These are phyloP conservation scores for Sclerotinia glacialis DNA, from an alignment of 2,329 filamentous ascomycete genomes.

Conservation along the genomic window DNA sequence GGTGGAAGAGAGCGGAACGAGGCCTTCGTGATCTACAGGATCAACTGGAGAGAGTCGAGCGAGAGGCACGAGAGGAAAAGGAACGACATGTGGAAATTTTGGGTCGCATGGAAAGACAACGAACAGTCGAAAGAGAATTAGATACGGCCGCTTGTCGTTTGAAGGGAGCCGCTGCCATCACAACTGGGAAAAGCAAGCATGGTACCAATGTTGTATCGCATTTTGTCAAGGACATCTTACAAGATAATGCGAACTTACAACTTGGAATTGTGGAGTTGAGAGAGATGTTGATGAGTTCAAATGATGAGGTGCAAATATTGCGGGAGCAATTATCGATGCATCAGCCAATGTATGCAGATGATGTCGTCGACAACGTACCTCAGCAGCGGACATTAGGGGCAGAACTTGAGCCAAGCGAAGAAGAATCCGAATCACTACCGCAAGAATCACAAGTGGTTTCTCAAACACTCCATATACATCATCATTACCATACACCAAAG, in stretches of 20 bases:
- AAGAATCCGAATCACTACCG: slow-evolving; percentile 21
- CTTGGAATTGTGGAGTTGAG: slow-evolving; percentile 86
- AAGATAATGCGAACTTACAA: slow-evolving; percentile 93
- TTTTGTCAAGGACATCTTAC: slow-evolving; percentile 91
- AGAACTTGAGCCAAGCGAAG: slow-evolving; percentile 60
- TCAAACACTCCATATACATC: slow-evolving; percentile 86
- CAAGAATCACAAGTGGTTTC: slow-evolving; percentile 45
- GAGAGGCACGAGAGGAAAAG: slow-evolving; percentile 74
- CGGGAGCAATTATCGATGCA: slow-evolving; percentile 79
- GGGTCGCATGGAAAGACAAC: slow-evolving; percentile 77
- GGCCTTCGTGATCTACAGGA: slow-evolving; percentile 76
- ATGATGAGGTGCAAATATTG: slow-evolving; percentile 87
- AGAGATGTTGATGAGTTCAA: slow-evolving; percentile 86
- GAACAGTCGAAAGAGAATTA: slow-evolving; percentile 77
- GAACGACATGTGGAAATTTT: slow-evolving; percentile 80
- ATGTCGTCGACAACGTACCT: slow-evolving; percentile 36
- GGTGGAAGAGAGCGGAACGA: slow-evolving; percentile 83
- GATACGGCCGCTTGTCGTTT: slow-evolving; percentile 75
- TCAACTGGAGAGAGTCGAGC: slow-evolving; percentile 85
- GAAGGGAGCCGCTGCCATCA: slow-evolving; percentile 69
- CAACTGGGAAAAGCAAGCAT: slow-evolving; percentile 55
- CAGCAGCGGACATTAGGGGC: slow-evolving; percentile 61
- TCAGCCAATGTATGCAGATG: slow-evolving; percentile 58
- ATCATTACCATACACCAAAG: slow-evolving; percentile 78
- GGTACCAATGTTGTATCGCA: slow-evolving; percentile 79